A percentile compares a stretch with the other conserved stretches of the same genome.
Conservation (phyloP, 768 basidiomycete genomes). For the Rhodotorula paludigena region DNA sequence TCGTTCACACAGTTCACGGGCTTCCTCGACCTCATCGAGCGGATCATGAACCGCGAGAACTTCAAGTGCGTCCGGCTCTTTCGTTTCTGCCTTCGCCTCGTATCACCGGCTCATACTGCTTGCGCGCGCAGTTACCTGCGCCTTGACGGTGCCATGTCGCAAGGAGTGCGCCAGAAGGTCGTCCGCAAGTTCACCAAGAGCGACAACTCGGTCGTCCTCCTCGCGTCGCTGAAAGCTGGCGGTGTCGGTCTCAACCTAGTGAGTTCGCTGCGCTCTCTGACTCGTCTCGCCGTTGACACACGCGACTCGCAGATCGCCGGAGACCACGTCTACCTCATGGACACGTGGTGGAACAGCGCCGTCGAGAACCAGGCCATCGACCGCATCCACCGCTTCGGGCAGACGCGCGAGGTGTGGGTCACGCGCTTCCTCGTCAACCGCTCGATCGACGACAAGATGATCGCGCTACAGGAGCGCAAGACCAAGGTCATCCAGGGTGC, state of each 20-base stretch:
- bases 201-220: conserved; percentile 30
- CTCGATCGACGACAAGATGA: conserved; percentile 43
- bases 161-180: conserved; percentile 70
- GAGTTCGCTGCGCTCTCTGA: not conserved
- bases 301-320: conserved; percentile 55
- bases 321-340: conserved; percentile 70
- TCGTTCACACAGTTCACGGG: conserved; percentile 66
- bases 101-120: too few relatives aligned
- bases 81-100: too few relatives aligned
- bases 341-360: conserved; percentile 35
- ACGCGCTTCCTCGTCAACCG: conserved; percentile 36
- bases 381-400: conserved; percentile 43
- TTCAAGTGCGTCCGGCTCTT: conserved; percentile 52
- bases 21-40: conserved; percentile 76
- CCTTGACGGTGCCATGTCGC: conserved; percentile 88
- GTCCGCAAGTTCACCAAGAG: conserved; percentile 61
- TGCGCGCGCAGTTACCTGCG: conserved; percentile 52
- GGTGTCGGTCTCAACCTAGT: conserved; percentile 65
- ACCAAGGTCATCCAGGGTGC: conserved; percentile 81
- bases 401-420: conserved; percentile 38
- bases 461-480: conserved; percentile 67
- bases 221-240: conserved; percentile 67
- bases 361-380: conserved; percentile 40
- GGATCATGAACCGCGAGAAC: conserved; percentile 62
- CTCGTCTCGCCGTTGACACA: conserved; percentile 47